Evolutionary conservation across 2,329 filamentous ascomycete species (phyloP).

Genomic region (Setomelanomma holmii): DNA sequence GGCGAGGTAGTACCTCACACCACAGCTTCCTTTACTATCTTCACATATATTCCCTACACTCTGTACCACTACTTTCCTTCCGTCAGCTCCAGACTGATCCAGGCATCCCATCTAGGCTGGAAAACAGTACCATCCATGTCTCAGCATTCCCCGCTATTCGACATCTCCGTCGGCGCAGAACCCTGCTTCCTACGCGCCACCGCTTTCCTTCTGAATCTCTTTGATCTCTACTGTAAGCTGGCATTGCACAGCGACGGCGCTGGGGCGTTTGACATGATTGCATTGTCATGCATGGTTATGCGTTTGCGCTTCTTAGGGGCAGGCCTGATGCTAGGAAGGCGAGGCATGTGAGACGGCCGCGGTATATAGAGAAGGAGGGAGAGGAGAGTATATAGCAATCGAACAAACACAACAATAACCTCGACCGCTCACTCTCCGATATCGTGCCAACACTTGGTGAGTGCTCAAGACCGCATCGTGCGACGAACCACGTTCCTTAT

Average conservation of each 20-base stretch:
- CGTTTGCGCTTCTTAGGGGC: too few species aligned
- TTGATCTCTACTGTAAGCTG: conserved; percentile 2
- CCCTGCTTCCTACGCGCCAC: conserved; percentile 1
- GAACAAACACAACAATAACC: neutral
- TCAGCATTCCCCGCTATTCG: conserved; percentile 7
- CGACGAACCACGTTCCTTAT: too few species aligned
- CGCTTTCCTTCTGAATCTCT: neutral
- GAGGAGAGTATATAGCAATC: neutral
- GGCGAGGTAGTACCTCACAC: conserved; percentile 32
- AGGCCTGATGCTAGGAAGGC: too few species aligned
- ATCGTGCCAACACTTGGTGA: too few species aligned
- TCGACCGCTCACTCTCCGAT: too few species aligned
- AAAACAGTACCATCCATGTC: conserved; percentile 6
- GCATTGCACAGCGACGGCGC: conserved; percentile 10
- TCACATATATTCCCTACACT: neutral
- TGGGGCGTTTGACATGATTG: conserved; percentile 1
- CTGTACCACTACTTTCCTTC: conserved; percentile 2
- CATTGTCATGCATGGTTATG: neutral
- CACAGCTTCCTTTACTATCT: neutral
- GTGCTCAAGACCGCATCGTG: too few species aligned
- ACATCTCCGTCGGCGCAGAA: conserved; percentile 3
- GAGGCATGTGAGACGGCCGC: neutral
- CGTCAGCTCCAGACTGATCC: conserved; percentile 5
- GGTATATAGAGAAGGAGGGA: neutral
- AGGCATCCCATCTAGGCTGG: conserved; percentile 1